Conservation (phyloP, 129 eudicot genomes). For the Lonicera japonica region DNA sequence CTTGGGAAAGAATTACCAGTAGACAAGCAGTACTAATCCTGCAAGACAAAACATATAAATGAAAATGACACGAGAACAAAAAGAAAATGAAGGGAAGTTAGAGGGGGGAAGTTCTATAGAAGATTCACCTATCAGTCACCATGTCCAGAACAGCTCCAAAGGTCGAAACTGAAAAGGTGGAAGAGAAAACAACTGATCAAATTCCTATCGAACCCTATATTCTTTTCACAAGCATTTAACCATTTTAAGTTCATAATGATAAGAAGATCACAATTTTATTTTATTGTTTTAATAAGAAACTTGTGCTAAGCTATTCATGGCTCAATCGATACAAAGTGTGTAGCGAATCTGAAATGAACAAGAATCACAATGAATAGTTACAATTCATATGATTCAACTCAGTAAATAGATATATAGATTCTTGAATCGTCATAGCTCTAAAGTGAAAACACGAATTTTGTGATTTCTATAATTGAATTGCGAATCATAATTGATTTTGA, state of each 20-base stretch:
- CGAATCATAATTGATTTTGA: too few relatives aligned
- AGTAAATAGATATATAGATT: too few relatives aligned
- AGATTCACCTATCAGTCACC: conserved; percentile 83
- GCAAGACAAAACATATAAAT: conserved; percentile 22
- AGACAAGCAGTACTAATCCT: conserved; percentile 98
- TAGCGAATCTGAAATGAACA: too few relatives aligned
- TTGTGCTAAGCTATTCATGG: too few relatives aligned
- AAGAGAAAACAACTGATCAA: conserved; percentile 10
- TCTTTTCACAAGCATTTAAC: neutral
- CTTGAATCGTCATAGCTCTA: too few relatives aligned
- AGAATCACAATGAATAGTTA: too few relatives aligned
- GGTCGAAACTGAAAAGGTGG: conserved; percentile 60
- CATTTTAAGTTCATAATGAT: neutral
- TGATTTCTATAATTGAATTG: too few relatives aligned
- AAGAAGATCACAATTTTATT: too few relatives aligned
- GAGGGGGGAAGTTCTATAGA: neutral
- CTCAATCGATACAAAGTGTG: too few relatives aligned
- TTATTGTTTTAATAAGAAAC: too few relatives aligned
- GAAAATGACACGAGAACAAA: conserved; percentile 6
- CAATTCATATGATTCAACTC: too few relatives aligned
- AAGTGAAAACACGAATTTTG: too few relatives aligned
- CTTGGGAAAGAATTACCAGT: conserved; percentile 84
- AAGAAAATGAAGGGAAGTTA: neutral
- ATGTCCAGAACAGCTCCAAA: conserved; percentile 97
- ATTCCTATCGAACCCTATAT: neutral